These are phyloP conservation scores for Rhododendron mucronatum DNA, from an alignment of 148 eudicot species.

Conservation along the genomic window DNA sequence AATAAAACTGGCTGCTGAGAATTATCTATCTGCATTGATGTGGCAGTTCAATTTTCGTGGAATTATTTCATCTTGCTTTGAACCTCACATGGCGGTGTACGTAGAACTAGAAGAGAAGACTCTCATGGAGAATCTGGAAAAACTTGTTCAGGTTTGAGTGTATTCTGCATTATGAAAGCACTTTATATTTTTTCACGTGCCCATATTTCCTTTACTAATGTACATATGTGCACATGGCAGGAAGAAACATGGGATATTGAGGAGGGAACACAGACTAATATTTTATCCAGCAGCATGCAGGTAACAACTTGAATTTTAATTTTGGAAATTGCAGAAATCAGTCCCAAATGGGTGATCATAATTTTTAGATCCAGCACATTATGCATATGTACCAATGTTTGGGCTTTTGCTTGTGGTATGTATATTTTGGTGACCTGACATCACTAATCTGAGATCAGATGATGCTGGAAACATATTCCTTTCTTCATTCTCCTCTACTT, in stretches of 20 bases:
- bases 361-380: neutral
- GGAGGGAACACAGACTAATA: slow-evolving; percentile 95
- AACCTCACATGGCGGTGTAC: slow-evolving; percentile 83
- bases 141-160: slow-evolving; percentile 77
- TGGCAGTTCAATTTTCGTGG: slow-evolving; percentile 96
- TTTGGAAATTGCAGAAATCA: neutral
- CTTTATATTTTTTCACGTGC: slow-evolving; percentile 8
- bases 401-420: neutral
- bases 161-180: neutral
- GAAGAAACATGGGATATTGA: slow-evolving; percentile 99
- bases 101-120: slow-evolving; percentile 97
- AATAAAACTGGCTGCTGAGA: slow-evolving; percentile 14
- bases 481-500: neutral
- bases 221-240: slow-evolving; percentile 27
- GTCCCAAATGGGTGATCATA: neutral
- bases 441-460: neutral
- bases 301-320: slow-evolving; percentile 24
- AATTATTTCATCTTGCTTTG: slow-evolving; percentile 95
- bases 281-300: slow-evolving; percentile 98
- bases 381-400: neutral
- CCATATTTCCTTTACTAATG: slow-evolving; percentile 5
- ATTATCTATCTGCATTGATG: slow-evolving; percentile 13
- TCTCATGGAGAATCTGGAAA: slow-evolving; percentile 89
- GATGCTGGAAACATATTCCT: neutral
- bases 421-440: neutral